These are phyloP conservation scores for Rhizophlyctis rosea DNA, from an alignment of 192 early-diverging fungal species.

Conservation along the genomic window DNA sequence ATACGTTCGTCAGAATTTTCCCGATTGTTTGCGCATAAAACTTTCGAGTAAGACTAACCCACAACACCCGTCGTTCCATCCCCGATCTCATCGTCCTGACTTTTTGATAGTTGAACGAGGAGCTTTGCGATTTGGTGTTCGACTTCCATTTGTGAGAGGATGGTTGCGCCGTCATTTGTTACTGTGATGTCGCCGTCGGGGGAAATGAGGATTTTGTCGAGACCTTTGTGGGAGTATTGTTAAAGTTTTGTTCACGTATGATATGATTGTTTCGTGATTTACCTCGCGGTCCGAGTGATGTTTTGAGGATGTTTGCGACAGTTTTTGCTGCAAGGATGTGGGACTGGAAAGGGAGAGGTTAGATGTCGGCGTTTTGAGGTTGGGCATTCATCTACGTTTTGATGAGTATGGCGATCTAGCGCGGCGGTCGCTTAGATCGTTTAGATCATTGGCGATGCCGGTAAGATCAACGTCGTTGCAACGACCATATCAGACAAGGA, in stretches of 20 bases:
- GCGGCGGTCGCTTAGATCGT: slow-evolving; percentile 1
- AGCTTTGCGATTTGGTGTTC: slow-evolving; percentile 99
- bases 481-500: too few relatives aligned
- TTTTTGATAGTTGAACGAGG: slow-evolving; percentile 94
- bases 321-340: slow-evolving; percentile 98
- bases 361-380: too few relatives aligned
- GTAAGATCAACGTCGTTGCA: too few relatives aligned
- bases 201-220: slow-evolving; percentile 99
- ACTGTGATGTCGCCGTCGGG: slow-evolving; percentile 99
- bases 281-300: slow-evolving; percentile 97
- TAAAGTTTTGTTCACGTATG: neutral
- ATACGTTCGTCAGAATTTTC: neutral
- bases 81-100: slow-evolving; percentile 99
- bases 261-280: slow-evolving; percentile 8
- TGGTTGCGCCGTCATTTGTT: slow-evolving; percentile 99
- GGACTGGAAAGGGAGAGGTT: slow-evolving; percentile 55
- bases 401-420: too few relatives aligned
- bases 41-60: slow-evolving; percentile 51
- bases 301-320: slow-evolving; percentile 95
- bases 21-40: neutral
- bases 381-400: too few relatives aligned
- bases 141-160: slow-evolving; percentile 95
- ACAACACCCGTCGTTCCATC: slow-evolving; percentile 99
- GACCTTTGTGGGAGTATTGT: slow-evolving; percentile 48
- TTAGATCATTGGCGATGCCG: neutral